Evolutionary conservation across 176 grass and related monocot genomes (phyloP).

Genomic region (Puya raimondii): DNA sequence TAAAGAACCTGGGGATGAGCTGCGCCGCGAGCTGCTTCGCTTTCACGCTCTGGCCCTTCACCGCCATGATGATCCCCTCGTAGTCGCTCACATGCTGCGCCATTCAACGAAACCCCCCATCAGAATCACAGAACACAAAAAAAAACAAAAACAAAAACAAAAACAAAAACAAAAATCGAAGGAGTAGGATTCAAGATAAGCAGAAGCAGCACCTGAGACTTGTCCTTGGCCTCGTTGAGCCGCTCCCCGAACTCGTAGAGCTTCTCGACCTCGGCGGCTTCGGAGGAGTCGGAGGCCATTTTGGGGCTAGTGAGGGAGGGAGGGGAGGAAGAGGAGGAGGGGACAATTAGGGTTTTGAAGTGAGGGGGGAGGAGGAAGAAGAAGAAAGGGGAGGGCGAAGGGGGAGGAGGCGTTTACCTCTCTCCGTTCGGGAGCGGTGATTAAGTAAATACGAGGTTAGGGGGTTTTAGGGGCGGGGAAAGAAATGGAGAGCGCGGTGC

Average conservation of each 20-base stretch:
- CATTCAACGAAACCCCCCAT: conserved; percentile 5
- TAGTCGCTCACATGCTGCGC: conserved; percentile 76
- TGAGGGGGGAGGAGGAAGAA: not conserved
- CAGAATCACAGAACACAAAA: conserved; percentile 24
- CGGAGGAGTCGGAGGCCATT: conserved; percentile 62
- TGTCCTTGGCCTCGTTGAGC: conserved; percentile 82
- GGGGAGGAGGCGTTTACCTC: not conserved
- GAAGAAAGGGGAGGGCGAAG: not conserved
- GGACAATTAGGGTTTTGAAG: conserved; percentile 33
- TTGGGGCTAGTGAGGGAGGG: not conserved
- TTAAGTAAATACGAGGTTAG: too few species aligned
- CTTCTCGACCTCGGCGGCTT: conserved; percentile 86
- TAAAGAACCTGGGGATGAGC: conserved; percentile 92
- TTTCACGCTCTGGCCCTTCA: conserved; percentile 88
- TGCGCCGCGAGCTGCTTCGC: conserved; percentile 95
- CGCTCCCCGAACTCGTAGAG: conserved; percentile 94
- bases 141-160: not conserved
- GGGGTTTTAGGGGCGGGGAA: too few species aligned
- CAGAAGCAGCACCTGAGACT: conserved; percentile 44
- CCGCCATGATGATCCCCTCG: conserved; percentile 70
- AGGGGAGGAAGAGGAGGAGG: not conserved
- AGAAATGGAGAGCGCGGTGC: too few species aligned
- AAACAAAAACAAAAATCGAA: not conserved
- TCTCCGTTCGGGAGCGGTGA: not conserved
- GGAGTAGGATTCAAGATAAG: not conserved